phyloP scores from a whole-genome alignment of 2,329 filamentous ascomycete genomes.

The Fusarium sublunatum region DNA sequence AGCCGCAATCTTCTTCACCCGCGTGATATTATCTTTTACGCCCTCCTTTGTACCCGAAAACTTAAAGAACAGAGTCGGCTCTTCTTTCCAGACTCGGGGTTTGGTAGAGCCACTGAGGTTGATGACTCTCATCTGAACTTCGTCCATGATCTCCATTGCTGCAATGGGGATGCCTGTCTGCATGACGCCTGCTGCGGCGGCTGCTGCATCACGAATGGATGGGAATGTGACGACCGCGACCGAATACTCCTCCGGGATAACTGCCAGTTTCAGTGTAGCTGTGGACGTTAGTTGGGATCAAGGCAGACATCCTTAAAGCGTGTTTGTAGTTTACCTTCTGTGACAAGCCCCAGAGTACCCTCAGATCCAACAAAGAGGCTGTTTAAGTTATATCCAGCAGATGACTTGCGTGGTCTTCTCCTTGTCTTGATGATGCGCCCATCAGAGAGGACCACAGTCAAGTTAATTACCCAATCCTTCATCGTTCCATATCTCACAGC shows the following conservation, averaged over 20 bases:
- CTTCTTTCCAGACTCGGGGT: constrained; percentile 77
- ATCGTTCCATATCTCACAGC: constrained; percentile 85
- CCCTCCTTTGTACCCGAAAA: constrained; percentile 82
- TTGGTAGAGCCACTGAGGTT: constrained; percentile 78
- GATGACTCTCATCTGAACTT: constrained; percentile 86
- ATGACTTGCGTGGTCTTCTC: constrained; percentile 80
- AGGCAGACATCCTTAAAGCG: not conserved
- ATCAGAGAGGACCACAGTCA: constrained; percentile 83
- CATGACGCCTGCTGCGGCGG: constrained; percentile 80
- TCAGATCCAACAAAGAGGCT: constrained; percentile 83
- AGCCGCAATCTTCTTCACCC: constrained; percentile 75
- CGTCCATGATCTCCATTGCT: constrained; percentile 88
- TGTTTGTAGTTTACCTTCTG: constrained; percentile 64
- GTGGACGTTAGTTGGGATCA: constrained; percentile 12
- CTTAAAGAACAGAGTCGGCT: constrained; percentile 85
- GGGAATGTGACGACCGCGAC: constrained; percentile 86
- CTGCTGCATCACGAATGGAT: constrained; percentile 78
- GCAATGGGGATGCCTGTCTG: constrained; percentile 78
- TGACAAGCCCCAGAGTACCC: constrained; percentile 83
- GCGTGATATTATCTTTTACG: constrained; percentile 80
- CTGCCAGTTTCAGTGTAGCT: constrained; percentile 82
- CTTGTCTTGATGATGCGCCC: constrained; percentile 83
- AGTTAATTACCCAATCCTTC: constrained; percentile 88
- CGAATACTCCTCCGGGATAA: constrained; percentile 79
- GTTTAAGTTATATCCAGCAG: constrained; percentile 86